These are phyloP conservation scores for Symbiotaphrina buchneri DNA, from an alignment of 495 filamentous ascomycete species.

Conservation along the genomic window DNA sequence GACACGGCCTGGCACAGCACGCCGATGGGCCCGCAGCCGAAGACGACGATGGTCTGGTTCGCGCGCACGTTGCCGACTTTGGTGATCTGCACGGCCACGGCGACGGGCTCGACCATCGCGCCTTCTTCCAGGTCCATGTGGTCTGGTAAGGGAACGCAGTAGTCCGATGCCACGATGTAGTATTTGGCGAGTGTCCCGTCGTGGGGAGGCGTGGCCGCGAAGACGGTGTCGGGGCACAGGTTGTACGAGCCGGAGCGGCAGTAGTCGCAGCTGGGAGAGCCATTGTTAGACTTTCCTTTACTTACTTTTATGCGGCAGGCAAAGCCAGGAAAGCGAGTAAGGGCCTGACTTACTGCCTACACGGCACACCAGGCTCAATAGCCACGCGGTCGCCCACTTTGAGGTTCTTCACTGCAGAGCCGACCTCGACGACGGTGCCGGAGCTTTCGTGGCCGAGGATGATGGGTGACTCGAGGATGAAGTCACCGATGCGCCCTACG, in stretches of 20 bases:
- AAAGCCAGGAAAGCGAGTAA: too few relatives aligned
- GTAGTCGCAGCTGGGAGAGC: conserved; percentile 15
- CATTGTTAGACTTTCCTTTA: neutral
- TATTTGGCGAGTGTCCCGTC: conserved; percentile 32
- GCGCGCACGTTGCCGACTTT: conserved; percentile 20
- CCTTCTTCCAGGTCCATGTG: conserved; percentile 23
- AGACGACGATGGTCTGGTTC: conserved; percentile 27
- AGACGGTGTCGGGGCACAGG: conserved; percentile 26
- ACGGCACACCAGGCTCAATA: conserved; percentile 28
- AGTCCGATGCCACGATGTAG: conserved; percentile 29
- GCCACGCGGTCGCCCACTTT: conserved; percentile 52
- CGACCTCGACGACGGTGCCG: conserved; percentile 46
- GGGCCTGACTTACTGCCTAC: conserved; percentile 13
- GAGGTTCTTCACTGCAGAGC: conserved; percentile 42
- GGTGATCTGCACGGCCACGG: conserved; percentile 29
- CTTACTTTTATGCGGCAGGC: too few relatives aligned
- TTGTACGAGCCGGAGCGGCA: conserved; percentile 30
- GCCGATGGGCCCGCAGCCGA: conserved; percentile 31
- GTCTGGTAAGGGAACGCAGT: conserved; percentile 27
- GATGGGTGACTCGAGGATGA: conserved; percentile 14
- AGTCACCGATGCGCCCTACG: conserved; percentile 16
- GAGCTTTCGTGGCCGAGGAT: conserved; percentile 76
- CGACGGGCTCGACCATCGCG: conserved; percentile 29
- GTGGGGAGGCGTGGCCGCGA: conserved; percentile 29
- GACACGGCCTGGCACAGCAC: conserved; percentile 29